Conservation (phyloP, 768 basidiomycete genomes). For the Boletellus sp. region DNA sequence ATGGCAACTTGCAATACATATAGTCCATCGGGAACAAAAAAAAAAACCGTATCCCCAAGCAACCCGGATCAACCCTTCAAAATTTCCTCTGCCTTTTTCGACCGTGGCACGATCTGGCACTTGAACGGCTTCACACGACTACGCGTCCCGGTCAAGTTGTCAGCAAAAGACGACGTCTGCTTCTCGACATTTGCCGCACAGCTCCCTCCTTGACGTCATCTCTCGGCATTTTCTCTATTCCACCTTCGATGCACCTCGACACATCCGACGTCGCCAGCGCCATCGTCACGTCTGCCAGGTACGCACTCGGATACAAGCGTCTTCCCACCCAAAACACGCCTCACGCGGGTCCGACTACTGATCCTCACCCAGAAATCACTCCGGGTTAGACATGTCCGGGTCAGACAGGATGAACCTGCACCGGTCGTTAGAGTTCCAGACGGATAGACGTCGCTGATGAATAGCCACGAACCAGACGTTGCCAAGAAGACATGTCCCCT, state of each 20-base stretch:
- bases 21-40: too few relatives aligned
- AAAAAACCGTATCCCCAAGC: too few relatives aligned
- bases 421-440: too few relatives aligned
- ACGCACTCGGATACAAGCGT: conserved; percentile 5
- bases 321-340: conserved; percentile 15
- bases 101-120: not conserved
- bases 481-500: conserved; percentile 6
- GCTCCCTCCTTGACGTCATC: not conserved
- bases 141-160: not conserved
- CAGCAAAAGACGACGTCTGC: not conserved
- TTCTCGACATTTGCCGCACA: not conserved
- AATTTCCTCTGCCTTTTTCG: not conserved
- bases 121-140: not conserved
- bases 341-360: conserved; percentile 5
- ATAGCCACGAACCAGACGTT: conserved; percentile 11
- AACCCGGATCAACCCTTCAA: not conserved
- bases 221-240: not conserved
- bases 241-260: not conserved
- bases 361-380: not conserved
- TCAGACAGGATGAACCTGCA: too few relatives aligned
- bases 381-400: too few relatives aligned
- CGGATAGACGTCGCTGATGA: too few relatives aligned
- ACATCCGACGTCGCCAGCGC: conserved; percentile 9
- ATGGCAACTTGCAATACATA: too few relatives aligned
- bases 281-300: conserved; percentile 1